phyloP scores from a whole-genome alignment of 1,284 basidiomycete species.

The Ceratobasidium sp. region DNA sequence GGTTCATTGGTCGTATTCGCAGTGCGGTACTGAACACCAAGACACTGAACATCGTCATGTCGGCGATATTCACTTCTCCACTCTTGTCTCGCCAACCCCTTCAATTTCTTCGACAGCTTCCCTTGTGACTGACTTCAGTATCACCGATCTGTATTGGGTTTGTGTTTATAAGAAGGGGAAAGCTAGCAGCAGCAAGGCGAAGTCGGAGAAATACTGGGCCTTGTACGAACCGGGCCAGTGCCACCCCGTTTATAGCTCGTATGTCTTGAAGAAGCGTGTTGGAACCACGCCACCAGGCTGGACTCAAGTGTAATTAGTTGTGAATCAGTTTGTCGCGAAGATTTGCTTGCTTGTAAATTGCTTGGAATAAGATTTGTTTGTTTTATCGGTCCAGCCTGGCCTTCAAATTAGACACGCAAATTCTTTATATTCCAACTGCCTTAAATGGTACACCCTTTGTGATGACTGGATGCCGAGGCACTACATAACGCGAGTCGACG shows the following conservation, averaged over 20 bases:
- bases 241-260: background rate
- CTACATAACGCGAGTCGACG: background rate
- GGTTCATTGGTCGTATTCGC: background rate
- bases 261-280: background rate
- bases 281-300: background rate
- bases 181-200: background rate
- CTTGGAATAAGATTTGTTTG: too few species aligned
- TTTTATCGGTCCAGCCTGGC: too few species aligned
- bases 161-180: too few species aligned
- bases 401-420: background rate
- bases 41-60: background rate
- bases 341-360: background rate
- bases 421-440: background rate
- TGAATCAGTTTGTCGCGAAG: background rate
- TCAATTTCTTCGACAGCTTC: background rate
- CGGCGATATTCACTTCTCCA: background rate
- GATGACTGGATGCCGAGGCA: background rate
- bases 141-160: too few species aligned
- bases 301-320: background rate
- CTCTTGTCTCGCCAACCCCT: background rate
- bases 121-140: background rate
- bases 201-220: background rate
- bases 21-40: background rate
- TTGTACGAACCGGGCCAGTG: background rate
- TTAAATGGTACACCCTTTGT: background rate